phyloP scores from a whole-genome alignment of 306 rosid species.

The Cajanus cajan region DNA sequence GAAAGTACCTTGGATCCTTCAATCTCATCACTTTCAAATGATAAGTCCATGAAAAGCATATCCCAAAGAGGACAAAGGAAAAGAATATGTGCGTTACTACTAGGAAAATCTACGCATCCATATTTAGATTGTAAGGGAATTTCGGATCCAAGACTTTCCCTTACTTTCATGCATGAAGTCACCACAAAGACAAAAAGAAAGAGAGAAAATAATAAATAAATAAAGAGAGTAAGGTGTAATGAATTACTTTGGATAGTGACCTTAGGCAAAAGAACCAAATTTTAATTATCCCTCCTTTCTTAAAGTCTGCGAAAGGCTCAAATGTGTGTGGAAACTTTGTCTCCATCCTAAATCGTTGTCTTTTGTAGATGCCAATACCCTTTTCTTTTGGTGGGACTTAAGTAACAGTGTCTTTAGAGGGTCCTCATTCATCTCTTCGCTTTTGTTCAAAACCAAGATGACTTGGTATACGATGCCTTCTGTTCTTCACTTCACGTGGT shows the following conservation, averaged over 20 bases:
- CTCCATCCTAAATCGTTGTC: slow-evolving; percentile 67
- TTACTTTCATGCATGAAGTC: slow-evolving; percentile 69
- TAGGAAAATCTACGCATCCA: slow-evolving; percentile 1
- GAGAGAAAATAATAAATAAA: not conserved
- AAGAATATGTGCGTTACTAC: slow-evolving; percentile 24
- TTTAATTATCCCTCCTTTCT: slow-evolving; percentile 48
- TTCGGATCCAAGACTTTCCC: slow-evolving; percentile 58
- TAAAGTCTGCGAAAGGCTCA: slow-evolving; percentile 78
- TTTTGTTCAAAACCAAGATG: slow-evolving; percentile 15
- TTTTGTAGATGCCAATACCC: slow-evolving; percentile 65
- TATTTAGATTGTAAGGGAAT: slow-evolving; percentile 29
- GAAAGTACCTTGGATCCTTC: slow-evolving; percentile 88
- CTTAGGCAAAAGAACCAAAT: slow-evolving; percentile 48
- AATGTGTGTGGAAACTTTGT: slow-evolving; percentile 81
- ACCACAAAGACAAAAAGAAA: slow-evolving; percentile 4
- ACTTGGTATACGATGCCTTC: slow-evolving; percentile 33
- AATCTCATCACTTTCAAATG: slow-evolving; percentile 77
- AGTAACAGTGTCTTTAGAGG: slow-evolving; percentile 29
- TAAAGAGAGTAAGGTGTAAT: slow-evolving; percentile 17
- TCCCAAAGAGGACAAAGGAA: slow-evolving; percentile 31
- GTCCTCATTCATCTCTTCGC: not conserved
- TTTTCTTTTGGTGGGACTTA: slow-evolving; percentile 54
- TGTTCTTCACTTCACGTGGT: slow-evolving; percentile 9
- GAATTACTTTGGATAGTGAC: slow-evolving; percentile 46
- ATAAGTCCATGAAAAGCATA: slow-evolving; percentile 52